Percentiles rank a stretch among this genome's conserved stretches.
Evolutionary conservation across 345 rosid species (phyloP).

Genomic region (Theobroma cacao): DNA sequence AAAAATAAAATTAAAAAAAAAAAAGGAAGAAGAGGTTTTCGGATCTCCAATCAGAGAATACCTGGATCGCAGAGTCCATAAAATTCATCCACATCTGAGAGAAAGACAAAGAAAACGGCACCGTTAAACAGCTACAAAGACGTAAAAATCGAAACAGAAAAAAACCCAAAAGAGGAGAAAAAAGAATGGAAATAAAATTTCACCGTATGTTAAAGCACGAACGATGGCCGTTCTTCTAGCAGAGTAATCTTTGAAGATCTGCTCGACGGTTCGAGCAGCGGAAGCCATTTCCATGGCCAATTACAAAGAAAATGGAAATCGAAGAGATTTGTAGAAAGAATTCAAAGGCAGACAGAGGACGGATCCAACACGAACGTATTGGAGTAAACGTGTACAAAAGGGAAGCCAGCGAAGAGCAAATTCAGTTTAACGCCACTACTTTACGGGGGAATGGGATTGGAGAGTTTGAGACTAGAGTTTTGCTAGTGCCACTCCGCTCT

Average conservation of each 20-base stretch:
- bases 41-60: slow-evolving; percentile 25
- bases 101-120: background rate
- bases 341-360: no score
- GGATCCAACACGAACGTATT: background rate
- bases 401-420: no score
- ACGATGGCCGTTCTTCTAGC: slow-evolving; percentile 78
- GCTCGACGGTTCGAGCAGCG: slow-evolving; percentile 89
- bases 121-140: background rate
- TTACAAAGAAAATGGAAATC: background rate
- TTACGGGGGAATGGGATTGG: no score
- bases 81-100: slow-evolving; percentile 86
- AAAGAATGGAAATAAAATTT: background rate
- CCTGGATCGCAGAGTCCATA: slow-evolving; percentile 98
- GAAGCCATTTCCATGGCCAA: slow-evolving; percentile 38
- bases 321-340: no score
- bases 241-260: slow-evolving; percentile 84
- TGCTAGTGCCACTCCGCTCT: background rate
- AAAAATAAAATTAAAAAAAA: background rate
- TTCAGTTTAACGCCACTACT: no score
- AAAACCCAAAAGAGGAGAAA: background rate
- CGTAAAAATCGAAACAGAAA: background rate
- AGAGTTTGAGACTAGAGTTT: background rate
- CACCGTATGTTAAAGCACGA: slow-evolving; percentile 90
- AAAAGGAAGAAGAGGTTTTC: background rate
- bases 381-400: no score